Conservation (phyloP, 1,284 basidiomycete species). For the Melampsora americana region DNA sequence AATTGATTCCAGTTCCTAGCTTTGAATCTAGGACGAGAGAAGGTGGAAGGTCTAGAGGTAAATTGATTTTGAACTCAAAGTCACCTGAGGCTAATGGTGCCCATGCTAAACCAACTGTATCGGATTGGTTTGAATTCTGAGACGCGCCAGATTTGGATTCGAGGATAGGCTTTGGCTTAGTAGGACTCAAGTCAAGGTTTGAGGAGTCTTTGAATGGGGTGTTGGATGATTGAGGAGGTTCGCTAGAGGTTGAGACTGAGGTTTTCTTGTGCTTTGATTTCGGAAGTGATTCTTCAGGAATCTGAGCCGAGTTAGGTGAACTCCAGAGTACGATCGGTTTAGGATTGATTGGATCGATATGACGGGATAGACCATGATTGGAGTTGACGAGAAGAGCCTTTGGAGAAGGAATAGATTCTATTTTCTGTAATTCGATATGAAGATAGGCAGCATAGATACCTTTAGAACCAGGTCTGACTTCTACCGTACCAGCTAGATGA, state of each 20-base stretch:
- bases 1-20: conserved; percentile 44
- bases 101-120: background rate
- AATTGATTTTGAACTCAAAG: conserved; percentile 44
- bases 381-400: background rate
- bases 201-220: background rate
- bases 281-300: background rate
- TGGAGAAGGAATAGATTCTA: conserved; percentile 6
- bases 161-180: too few relatives aligned
- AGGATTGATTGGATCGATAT: background rate
- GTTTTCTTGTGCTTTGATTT: background rate
- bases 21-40: conserved; percentile 44
- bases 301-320: background rate
- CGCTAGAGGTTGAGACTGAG: background rate
- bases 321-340: conserved; percentile 11
- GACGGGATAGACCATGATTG: background rate
- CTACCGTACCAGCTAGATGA: conserved; percentile 5
- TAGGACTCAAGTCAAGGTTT: too few relatives aligned
- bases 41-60: conserved; percentile 45
- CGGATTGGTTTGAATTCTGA: background rate
- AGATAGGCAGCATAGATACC: conserved; percentile 22
- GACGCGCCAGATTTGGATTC: background rate
- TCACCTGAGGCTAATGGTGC: conserved; percentile 20
- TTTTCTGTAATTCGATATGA: conserved; percentile 12
- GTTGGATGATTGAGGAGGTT: background rate
- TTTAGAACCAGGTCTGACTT: conserved; percentile 11